Conservation (phyloP, 768 basidiomycete genomes). For the Amanita jacksonii region DNA sequence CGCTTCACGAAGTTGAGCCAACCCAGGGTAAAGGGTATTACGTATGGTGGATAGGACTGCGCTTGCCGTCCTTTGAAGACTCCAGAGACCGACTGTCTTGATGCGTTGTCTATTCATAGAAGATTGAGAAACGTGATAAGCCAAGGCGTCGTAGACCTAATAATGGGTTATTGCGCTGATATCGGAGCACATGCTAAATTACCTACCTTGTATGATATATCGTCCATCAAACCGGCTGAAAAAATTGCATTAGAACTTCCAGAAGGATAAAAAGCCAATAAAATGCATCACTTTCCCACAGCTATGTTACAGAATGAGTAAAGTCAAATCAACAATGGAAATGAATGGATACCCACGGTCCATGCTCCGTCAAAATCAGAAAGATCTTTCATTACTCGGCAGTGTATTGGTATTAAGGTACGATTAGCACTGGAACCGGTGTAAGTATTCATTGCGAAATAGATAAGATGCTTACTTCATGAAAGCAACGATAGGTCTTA, state of each 20-base stretch:
- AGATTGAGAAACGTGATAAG: conserved; percentile 87
- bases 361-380: conserved; percentile 91
- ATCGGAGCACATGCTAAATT: not conserved
- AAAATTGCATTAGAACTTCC: conserved; percentile 12
- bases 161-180: conserved; percentile 4
- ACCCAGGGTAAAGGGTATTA: conserved; percentile 65
- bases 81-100: conserved; percentile 89
- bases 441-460: not conserved
- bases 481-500: conserved; percentile 94
- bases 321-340: conserved; percentile 9
- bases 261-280: not conserved
- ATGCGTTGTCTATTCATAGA: conserved; percentile 81
- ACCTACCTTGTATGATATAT: conserved; percentile 73
- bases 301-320: conserved; percentile 30
- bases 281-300: conserved; percentile 78
- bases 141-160: conserved; percentile 59
- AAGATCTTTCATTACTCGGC: conserved; percentile 75
- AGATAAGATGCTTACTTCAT: conserved; percentile 60
- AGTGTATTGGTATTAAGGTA: conserved; percentile 90
- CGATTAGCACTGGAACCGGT: conserved; percentile 65
- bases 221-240: conserved; percentile 87
- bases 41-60: conserved; percentile 75
- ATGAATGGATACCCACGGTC: conserved; percentile 54
- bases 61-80: conserved; percentile 85
- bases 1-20: conserved; percentile 34